A percentile compares a stretch with the other conserved stretches of the same genome.
phyloP scores from a whole-genome alignment of 2,329 filamentous ascomycete genomes.

The Aspergillus felis region DNA sequence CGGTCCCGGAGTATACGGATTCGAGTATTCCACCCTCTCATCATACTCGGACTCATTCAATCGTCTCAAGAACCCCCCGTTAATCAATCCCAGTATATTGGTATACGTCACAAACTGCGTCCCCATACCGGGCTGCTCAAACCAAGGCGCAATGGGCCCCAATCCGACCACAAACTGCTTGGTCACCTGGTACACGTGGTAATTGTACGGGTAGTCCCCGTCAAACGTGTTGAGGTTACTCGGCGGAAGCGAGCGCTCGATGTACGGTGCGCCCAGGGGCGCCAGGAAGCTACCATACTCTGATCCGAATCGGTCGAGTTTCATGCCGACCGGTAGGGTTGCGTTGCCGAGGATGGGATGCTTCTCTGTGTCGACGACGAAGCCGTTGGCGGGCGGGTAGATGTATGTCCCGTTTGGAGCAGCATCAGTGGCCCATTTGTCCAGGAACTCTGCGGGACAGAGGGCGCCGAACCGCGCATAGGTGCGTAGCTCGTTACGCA shows the following conservation, averaged over 20 bases:
- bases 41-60: constrained; percentile 18
- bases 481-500: constrained; percentile 27
- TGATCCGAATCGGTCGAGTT: constrained; percentile 48
- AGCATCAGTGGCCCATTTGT: constrained; percentile 14
- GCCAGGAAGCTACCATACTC: constrained; percentile 44
- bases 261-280: constrained; percentile 46
- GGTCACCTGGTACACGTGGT: constrained; percentile 47
- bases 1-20: constrained; percentile 18
- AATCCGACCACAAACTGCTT: constrained; percentile 38
- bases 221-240: constrained; percentile 41
- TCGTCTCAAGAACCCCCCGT: constrained; percentile 28
- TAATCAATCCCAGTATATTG: constrained; percentile 31
- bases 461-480: constrained; percentile 41
- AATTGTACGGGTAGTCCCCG: constrained; percentile 44
- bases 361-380: constrained; percentile 33
- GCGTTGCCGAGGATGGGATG: constrained; percentile 41
- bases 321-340: constrained; percentile 38
- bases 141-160: constrained; percentile 49
- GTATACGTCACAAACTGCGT: constrained; percentile 30
- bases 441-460: constrained; percentile 39
- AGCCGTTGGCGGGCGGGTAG: constrained; percentile 45
- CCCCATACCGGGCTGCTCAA: constrained; percentile 49
- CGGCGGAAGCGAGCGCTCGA: constrained; percentile 47
- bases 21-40: constrained; percentile 17
- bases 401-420: constrained; percentile 16